Percentiles rank a stretch among this genome's conserved stretches.
These are phyloP conservation scores for Xylaria acuta DNA, from an alignment of 495 filamentous ascomycete species.

Conservation along the genomic window DNA sequence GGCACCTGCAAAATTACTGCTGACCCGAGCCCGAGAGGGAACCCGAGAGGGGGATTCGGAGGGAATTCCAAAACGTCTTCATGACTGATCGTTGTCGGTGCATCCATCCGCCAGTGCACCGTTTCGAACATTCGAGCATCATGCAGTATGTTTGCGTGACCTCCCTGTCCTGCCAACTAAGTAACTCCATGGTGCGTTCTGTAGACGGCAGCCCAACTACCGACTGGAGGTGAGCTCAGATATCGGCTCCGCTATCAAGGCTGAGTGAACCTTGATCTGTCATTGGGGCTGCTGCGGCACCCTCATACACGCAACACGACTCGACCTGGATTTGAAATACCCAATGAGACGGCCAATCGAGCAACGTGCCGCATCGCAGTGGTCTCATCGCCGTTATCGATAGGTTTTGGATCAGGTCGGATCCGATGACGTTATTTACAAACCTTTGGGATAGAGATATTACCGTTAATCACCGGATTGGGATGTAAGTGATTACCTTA, in stretches of 20 bases:
- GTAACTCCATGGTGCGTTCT: no score
- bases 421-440: slow-evolving; percentile 7
- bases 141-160: neutral
- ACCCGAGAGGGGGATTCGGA: neutral
- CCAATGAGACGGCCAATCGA: neutral
- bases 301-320: slow-evolving; percentile 8
- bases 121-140: slow-evolving; percentile 8
- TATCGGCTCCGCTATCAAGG: slow-evolving; percentile 40
- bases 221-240: neutral
- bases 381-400: slow-evolving; percentile 11
- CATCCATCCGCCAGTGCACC: neutral
- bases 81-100: neutral
- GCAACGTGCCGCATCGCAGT: neutral
- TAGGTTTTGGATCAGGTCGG: neutral
- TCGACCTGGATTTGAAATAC: slow-evolving; percentile 21
- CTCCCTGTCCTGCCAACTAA: neutral
- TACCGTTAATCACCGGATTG: neutral
- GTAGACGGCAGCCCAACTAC: neutral
- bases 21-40: neutral
- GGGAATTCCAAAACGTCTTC: slow-evolving; percentile 13
- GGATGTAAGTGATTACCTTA: neutral
- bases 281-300: slow-evolving; percentile 18
- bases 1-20: slow-evolving; percentile 12
- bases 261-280: slow-evolving; percentile 28
- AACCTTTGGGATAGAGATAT: neutral